Evolutionary conservation across 768 basidiomycete genomes (phyloP).

Genomic region (Heimioporus sp.): DNA sequence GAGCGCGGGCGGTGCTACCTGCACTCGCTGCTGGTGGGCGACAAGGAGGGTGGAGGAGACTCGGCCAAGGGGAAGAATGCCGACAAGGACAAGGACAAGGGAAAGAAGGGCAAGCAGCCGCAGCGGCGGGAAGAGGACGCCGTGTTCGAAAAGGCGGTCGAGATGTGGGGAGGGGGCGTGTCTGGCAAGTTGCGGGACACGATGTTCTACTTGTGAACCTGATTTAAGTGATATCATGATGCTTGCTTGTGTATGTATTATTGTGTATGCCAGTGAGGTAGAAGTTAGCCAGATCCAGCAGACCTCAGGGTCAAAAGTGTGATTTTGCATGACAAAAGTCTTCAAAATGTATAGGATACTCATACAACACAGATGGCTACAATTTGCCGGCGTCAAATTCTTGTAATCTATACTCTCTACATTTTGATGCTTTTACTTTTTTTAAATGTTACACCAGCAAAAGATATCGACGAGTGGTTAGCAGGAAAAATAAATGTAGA

Average conservation of each 20-base stretch:
- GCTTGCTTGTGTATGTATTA: background rate
- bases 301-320: background rate
- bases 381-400: background rate
- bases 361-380: background rate
- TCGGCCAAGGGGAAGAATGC: slow-evolving; percentile 15
- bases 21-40: slow-evolving; percentile 38
- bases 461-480: background rate
- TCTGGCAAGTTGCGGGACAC: slow-evolving; percentile 52
- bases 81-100: slow-evolving; percentile 11
- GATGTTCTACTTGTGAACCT: slow-evolving; percentile 66
- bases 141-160: slow-evolving; percentile 49
- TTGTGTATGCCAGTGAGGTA: no score
- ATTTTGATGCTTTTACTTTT: background rate
- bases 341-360: background rate
- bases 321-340: background rate
- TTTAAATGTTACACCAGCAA: background rate
- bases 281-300: background rate
- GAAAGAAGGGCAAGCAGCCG: slow-evolving; percentile 31
- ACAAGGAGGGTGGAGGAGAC: slow-evolving; percentile 1
- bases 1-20: slow-evolving; percentile 55
- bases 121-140: slow-evolving; percentile 39
- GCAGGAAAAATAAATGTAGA: background rate
- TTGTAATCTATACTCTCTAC: background rate
- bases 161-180: slow-evolving; percentile 59
- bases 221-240: background rate